phyloP scores from a whole-genome alignment of 2,329 filamentous ascomycete genomes.

The Biscogniauxia mediterranea region DNA sequence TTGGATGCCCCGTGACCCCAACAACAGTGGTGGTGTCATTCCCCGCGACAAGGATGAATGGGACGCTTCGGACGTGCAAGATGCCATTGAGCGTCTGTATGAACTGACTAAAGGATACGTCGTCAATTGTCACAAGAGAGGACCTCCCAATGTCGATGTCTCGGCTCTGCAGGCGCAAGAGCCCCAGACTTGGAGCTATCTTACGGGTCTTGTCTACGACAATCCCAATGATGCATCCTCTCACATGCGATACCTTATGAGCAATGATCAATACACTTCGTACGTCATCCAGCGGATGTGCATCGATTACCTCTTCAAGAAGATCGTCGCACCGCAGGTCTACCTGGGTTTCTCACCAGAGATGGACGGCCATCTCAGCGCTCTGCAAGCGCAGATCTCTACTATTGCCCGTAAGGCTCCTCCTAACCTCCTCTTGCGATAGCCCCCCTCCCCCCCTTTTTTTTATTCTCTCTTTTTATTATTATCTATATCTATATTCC shows the following conservation, averaged over 20 bases:
- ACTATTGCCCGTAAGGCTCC: constrained; percentile 15
- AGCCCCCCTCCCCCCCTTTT: not conserved
- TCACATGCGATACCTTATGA: constrained; percentile 28
- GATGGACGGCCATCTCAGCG: constrained; percentile 28
- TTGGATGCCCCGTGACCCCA: not conserved
- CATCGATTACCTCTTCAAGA: constrained; percentile 32
- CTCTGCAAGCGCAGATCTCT: constrained; percentile 26
- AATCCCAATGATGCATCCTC: constrained; percentile 18
- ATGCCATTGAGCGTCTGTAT: constrained; percentile 26
- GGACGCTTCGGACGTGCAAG: constrained; percentile 24
- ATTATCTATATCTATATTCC: too few relatives aligned
- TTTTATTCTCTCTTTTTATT: not conserved
- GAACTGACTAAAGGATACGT: constrained; percentile 30
- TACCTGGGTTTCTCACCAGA: constrained; percentile 29
- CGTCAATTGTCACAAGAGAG: constrained; percentile 23
- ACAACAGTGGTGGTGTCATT: constrained; percentile 7
- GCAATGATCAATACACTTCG: constrained; percentile 18
- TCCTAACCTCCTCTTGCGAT: not conserved
- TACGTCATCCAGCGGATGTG: constrained; percentile 30
- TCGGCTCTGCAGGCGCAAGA: constrained; percentile 18
- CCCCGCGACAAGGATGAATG: constrained; percentile 25
- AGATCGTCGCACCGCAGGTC: constrained; percentile 27
- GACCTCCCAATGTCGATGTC: constrained; percentile 17
- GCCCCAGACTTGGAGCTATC: constrained; percentile 27
- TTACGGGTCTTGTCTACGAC: constrained; percentile 24